phyloP scores from a whole-genome alignment of 495 filamentous ascomycete genomes.

The Tetracladium marchalianum region DNA sequence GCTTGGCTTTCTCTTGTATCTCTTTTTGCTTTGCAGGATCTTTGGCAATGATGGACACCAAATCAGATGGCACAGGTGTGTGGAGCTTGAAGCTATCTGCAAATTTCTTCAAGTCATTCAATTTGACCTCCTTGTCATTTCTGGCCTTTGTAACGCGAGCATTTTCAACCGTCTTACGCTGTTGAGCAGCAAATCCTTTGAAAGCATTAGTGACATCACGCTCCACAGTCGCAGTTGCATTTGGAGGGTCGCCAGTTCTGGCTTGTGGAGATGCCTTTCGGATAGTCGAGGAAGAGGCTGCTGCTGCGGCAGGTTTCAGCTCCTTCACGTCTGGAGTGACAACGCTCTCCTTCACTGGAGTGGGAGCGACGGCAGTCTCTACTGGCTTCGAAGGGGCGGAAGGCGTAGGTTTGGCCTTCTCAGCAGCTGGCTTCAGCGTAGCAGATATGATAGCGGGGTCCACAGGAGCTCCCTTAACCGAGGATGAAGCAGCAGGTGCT shows the following conservation, averaged over 20 bases:
- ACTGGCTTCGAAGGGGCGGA: constrained; percentile 22
- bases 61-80: constrained; percentile 81
- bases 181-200: constrained; percentile 59
- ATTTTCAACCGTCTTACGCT: constrained; percentile 56
- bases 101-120: constrained; percentile 93
- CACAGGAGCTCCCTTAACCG: constrained; percentile 61
- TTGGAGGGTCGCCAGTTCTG: constrained; percentile 35
- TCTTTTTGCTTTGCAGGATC: constrained; percentile 84
- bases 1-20: constrained; percentile 78
- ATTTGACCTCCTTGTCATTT: constrained; percentile 77
- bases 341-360: constrained; percentile 20
- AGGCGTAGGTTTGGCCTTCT: constrained; percentile 26
- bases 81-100: constrained; percentile 86
- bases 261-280: constrained; percentile 30
- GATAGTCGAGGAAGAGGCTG: constrained; percentile 24
- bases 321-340: constrained; percentile 16
- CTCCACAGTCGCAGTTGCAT: constrained; percentile 69
- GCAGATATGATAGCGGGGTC: constrained; percentile 79
- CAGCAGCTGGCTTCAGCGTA: constrained; percentile 39
- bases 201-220: constrained; percentile 68
- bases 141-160: constrained; percentile 60
- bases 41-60: constrained; percentile 92
- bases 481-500: constrained; percentile 61
- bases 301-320: constrained; percentile 23
- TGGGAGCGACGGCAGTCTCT: constrained; percentile 18